Evolutionary conservation across 768 basidiomycete species (phyloP).

Genomic region (Heimioporus sp.): DNA sequence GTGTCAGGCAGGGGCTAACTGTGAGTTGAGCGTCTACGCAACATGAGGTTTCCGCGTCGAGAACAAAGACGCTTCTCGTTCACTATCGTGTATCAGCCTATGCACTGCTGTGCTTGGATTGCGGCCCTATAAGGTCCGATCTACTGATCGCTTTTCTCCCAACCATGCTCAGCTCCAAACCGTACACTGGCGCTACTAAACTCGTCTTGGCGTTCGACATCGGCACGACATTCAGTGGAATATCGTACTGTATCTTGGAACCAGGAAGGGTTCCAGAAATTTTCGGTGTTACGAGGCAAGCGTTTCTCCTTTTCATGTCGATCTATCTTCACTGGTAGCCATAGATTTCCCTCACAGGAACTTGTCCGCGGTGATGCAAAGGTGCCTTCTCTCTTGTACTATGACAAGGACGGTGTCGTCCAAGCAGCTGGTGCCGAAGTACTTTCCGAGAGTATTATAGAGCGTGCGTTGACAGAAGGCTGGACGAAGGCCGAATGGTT

Average conservation of each 20-base stretch:
- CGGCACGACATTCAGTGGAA: conserved; percentile 46
- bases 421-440: conserved; percentile 44
- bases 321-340: conserved; percentile 1
- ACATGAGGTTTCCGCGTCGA: not conserved
- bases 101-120: too few relatives aligned
- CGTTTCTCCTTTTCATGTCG: not conserved
- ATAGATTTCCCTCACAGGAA: conserved; percentile 40
- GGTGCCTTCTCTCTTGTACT: conserved; percentile 44
- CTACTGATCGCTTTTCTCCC: too few relatives aligned
- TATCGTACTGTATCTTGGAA: conserved; percentile 34
- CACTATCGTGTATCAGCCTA: not conserved
- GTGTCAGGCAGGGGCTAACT: not conserved
- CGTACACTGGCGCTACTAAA: conserved; percentile 16
- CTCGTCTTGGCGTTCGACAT: conserved; percentile 48
- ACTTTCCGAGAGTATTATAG: conserved; percentile 26
- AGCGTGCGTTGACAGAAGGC: conserved; percentile 32
- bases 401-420: conserved; percentile 36
- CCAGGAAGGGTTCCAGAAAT: conserved; percentile 11
- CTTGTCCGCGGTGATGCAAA: conserved; percentile 41
- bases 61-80: not conserved
- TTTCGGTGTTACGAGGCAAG: conserved; percentile 9
- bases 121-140: too few relatives aligned
- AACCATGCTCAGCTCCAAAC: conserved; percentile 6
- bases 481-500: conserved; percentile 20
- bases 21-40: not conserved